Conservation (phyloP, 495 filamentous ascomycete genomes). For the Platismatia glauca region DNA sequence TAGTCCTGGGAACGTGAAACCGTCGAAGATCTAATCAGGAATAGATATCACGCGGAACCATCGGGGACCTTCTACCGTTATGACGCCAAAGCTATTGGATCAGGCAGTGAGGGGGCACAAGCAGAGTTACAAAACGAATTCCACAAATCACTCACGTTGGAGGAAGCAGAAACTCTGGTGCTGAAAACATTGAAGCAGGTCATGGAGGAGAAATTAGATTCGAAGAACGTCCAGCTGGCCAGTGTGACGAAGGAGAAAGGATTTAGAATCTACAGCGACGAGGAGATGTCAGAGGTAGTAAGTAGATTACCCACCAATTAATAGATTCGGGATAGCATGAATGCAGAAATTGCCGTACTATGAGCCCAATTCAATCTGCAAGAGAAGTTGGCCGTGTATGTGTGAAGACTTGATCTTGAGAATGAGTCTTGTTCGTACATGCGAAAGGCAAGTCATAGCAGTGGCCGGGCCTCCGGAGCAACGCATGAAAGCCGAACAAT, state of each 20-base stretch:
- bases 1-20: neutral
- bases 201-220: conserved; percentile 99
- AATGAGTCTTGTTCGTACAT: neutral
- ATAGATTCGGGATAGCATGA: conserved; percentile 6
- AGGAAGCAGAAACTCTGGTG: conserved; percentile 88
- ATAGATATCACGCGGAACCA: conserved; percentile 90
- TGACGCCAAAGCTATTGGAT: conserved; percentile 97
- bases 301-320: conserved; percentile 51
- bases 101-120: conserved; percentile 91
- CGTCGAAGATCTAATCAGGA: neutral
- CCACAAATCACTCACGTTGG: conserved; percentile 90
- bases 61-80: conserved; percentile 98
- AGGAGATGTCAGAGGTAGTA: conserved; percentile 89
- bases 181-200: conserved; percentile 99
- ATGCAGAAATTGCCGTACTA: neutral
- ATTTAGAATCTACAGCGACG: conserved; percentile 94
- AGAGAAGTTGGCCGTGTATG: neutral
- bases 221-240: conserved; percentile 96
- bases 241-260: conserved; percentile 96
- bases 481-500: neutral
- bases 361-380: neutral
- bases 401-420: neutral
- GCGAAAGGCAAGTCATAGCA: neutral
- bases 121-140: conserved; percentile 98
- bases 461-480: neutral